Percentiles rank a stretch among this genome's conserved stretches.
Conservation (phyloP, 2,329 filamentous ascomycete species). For the Trichoderma sp. region DNA sequence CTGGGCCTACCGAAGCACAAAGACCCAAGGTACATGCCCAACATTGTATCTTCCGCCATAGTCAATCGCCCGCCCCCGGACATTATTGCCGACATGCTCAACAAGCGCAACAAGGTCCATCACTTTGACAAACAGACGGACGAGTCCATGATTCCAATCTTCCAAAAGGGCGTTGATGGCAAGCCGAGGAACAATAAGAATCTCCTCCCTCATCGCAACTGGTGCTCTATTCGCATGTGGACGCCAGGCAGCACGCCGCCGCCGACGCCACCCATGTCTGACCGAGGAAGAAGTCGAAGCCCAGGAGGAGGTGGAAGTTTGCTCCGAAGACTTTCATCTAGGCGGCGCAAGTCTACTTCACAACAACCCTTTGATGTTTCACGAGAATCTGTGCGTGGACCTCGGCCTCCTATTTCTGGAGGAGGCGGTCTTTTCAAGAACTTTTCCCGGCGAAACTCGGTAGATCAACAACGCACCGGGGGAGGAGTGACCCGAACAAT, state of each 20-base stretch:
- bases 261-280: slow-evolving; percentile 57
- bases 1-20: slow-evolving; percentile 76
- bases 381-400: slow-evolving; percentile 39
- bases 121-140: slow-evolving; percentile 75
- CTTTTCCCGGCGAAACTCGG: slow-evolving; percentile 36
- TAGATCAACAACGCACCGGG: slow-evolving; percentile 35
- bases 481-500: slow-evolving; percentile 54
- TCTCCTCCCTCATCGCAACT: slow-evolving; percentile 85
- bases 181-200: slow-evolving; percentile 88
- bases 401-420: slow-evolving; percentile 49
- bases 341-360: slow-evolving; percentile 33
- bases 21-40: slow-evolving; percentile 96
- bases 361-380: slow-evolving; percentile 36
- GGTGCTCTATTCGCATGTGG: slow-evolving; percentile 89
- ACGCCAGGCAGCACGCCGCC: slow-evolving; percentile 73
- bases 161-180: slow-evolving; percentile 82
- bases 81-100: slow-evolving; percentile 83
- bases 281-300: slow-evolving; percentile 42
- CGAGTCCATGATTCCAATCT: slow-evolving; percentile 94
- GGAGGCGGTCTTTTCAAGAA: slow-evolving; percentile 46
- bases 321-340: slow-evolving; percentile 44
- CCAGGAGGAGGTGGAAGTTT: slow-evolving; percentile 40
- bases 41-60: slow-evolving; percentile 90
- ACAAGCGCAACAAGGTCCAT: slow-evolving; percentile 83
- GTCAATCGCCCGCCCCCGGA: slow-evolving; percentile 88